Evolutionary conservation across 2,329 filamentous ascomycete species (phyloP), one percentile per base, ranked within the genome.

Genomic region (Teratosphaeria viscida): DNA sequence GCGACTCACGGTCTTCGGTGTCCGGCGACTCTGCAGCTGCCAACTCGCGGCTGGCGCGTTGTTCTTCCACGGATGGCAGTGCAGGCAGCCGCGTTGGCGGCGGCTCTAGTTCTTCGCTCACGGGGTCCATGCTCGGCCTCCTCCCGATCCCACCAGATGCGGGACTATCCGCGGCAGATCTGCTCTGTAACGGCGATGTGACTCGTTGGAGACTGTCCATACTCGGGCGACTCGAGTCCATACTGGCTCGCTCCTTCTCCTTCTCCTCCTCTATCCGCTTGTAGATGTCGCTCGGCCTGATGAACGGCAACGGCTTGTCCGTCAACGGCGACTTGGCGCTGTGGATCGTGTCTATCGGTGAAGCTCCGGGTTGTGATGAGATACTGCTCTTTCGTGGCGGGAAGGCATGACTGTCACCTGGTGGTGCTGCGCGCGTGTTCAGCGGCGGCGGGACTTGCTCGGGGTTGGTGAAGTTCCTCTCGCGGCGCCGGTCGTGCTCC

Each of bases 241-340:
- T 72, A 1, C 82, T 83, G 59, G 78, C 78, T 43, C 80, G 75
- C 64, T 82, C 78, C 57, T 75, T 80, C 62, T 82, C 78, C 57
- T 79, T 80, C 64, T 89, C 87, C 64, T 89, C 86, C 57, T 83
- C 83, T 71, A 87, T 79, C 5, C 87, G 83, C 68, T 82, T 86
- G 71, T 92, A 92, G 52, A 92, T 86, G 65, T 95, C 89, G 12
- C 87, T 82, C 1, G 90, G 88, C 43, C 88, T 81, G 59, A 90
- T 79, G 64, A 92, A 85, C 0, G 85, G 81, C 23, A 83, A 73
- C 0, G 82, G 71, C 65, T 85, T 85, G 56, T 75, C 70, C 43
- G 79, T 65, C 29, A 57, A 64, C 34, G 32, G 34, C 23, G 32
- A 29, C n/a, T 29, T 29, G 32, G 34, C 55, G 55, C 32, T 23